Conservation (phyloP, 352 stramenopile species). For the Pythium angustatum region DNA sequence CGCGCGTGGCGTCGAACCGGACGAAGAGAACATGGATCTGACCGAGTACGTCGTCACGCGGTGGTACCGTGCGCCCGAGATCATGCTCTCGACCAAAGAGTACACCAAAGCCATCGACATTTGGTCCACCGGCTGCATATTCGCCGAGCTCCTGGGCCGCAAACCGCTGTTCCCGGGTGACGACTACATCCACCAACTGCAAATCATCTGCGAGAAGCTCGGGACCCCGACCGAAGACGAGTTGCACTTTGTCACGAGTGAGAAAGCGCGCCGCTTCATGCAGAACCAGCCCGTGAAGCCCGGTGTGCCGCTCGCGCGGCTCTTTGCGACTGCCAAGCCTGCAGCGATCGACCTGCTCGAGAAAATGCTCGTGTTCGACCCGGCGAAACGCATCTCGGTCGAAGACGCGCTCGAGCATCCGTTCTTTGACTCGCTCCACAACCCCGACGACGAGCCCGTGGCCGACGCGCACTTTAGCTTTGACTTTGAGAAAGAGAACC, state of each 20-base stretch:
- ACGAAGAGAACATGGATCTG: slow-evolving; percentile 88
- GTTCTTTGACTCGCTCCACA: slow-evolving; percentile 92
- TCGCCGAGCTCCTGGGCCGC: slow-evolving; percentile 89
- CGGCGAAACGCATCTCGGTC: slow-evolving; percentile 89
- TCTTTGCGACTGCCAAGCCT: slow-evolving; percentile 74
- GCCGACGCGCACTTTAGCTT: slow-evolving; percentile 81
- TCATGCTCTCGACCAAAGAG: slow-evolving; percentile 96
- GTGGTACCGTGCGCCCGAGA: slow-evolving; percentile 93
- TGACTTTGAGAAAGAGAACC: slow-evolving; percentile 87
- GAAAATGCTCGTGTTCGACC: slow-evolving; percentile 89
- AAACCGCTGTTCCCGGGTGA: slow-evolving; percentile 94
- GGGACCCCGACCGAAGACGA: slow-evolving; percentile 87
- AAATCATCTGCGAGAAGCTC: slow-evolving; percentile 93
- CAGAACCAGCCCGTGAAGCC: slow-evolving; percentile 78
- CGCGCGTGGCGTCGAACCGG: slow-evolving; percentile 73
- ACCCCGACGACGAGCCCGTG: slow-evolving; percentile 90
- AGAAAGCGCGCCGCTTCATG: slow-evolving; percentile 88
- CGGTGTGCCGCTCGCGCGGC: slow-evolving; percentile 62
- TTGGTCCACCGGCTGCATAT: slow-evolving; percentile 94
- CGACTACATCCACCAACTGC: slow-evolving; percentile 99
- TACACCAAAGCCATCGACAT: slow-evolving; percentile 98
- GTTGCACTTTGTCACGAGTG: slow-evolving; percentile 90
- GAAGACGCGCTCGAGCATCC: slow-evolving; percentile 91
- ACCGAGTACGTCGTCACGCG: slow-evolving; percentile 94
- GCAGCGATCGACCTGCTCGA: slow-evolving; percentile 79